phyloP scores from a whole-genome alignment of 2,329 filamentous ascomycete species.

The Fusarium redolens region DNA sequence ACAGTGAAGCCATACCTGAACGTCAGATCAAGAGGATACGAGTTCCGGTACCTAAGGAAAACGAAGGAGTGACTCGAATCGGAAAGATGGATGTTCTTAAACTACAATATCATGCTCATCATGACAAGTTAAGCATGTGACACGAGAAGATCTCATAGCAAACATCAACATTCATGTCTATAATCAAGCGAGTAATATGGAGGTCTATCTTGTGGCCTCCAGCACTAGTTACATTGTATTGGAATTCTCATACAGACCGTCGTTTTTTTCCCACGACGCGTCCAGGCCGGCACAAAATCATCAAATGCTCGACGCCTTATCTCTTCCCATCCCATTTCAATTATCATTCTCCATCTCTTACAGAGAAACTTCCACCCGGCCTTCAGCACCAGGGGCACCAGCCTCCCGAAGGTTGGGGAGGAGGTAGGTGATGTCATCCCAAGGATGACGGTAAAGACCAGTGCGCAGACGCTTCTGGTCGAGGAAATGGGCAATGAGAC shows the following conservation, averaged over 20 bases:
- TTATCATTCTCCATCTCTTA: slow-evolving; percentile 54
- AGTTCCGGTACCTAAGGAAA: no score
- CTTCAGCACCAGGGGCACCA: slow-evolving; percentile 79
- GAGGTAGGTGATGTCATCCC: slow-evolving; percentile 98
- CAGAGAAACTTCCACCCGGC: slow-evolving; percentile 89
- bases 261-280: slow-evolving; percentile 43
- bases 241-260: slow-evolving; percentile 53
- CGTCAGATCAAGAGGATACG: no score
- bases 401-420: slow-evolving; percentile 81
- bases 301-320: slow-evolving; percentile 50
- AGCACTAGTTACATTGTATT: slow-evolving; percentile 52
- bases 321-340: slow-evolving; percentile 42
- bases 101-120: neutral
- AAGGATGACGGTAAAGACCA: slow-evolving; percentile 98
- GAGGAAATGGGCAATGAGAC: slow-evolving; percentile 99
- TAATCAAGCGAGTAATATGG: slow-evolving; percentile 50
- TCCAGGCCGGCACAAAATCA: slow-evolving; percentile 47
- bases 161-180: slow-evolving; percentile 48
- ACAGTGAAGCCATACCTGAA: no score
- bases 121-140: neutral
- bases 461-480: slow-evolving; percentile 99
- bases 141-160: slow-evolving; percentile 16
- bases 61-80: neutral
- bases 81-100: neutral
- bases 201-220: slow-evolving; percentile 49